Percentiles rank a stretch among this genome's conserved stretches.
These are phyloP conservation scores for Zygosaccharomyces pseudobailii DNA, from an alignment of 1,139 yeast genomes.

Conservation along the genomic window DNA sequence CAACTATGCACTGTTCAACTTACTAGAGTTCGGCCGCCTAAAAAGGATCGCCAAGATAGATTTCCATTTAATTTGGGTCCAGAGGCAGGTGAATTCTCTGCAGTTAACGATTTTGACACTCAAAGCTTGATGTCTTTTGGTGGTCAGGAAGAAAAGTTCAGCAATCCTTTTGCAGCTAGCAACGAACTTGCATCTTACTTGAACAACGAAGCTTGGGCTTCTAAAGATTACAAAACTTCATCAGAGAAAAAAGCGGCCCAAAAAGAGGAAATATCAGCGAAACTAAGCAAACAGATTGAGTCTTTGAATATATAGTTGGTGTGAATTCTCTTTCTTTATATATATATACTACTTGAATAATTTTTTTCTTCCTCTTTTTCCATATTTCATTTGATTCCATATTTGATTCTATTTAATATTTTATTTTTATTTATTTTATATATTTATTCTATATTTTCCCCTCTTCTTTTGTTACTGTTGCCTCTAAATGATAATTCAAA, in stretches of 20 bases:
- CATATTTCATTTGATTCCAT: not conserved
- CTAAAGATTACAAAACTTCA: slow-evolving; percentile 11
- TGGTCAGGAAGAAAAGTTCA: slow-evolving; percentile 27
- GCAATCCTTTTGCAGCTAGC: slow-evolving; percentile 22
- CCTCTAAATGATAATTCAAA: not conserved
- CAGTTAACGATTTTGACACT: slow-evolving; percentile 41
- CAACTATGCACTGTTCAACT: slow-evolving; percentile 69
- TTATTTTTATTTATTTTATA: not conserved
- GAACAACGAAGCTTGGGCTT: slow-evolving; percentile 29
- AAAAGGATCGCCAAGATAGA: slow-evolving; percentile 11
- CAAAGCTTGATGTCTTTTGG: slow-evolving; percentile 47
- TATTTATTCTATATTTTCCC: too few species aligned
- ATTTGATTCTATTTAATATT: not conserved
- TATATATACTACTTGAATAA: not conserved
- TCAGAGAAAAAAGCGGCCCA: slow-evolving; percentile 1
- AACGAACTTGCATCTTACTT: slow-evolving; percentile 34
- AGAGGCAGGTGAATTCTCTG: slow-evolving; percentile 21
- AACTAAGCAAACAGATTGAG: slow-evolving; percentile 1
- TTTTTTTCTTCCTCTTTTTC: not conserved
- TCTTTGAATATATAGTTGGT: not conserved
- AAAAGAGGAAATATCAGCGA: not conserved
- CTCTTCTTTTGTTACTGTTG: too few species aligned
- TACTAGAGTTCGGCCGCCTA: slow-evolving; percentile 31
- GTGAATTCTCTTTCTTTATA: not conserved
- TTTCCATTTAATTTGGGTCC: slow-evolving; percentile 20